Conservation (phyloP, 1,284 basidiomycete genomes). For the Sanghuangporus weigelae region DNA sequence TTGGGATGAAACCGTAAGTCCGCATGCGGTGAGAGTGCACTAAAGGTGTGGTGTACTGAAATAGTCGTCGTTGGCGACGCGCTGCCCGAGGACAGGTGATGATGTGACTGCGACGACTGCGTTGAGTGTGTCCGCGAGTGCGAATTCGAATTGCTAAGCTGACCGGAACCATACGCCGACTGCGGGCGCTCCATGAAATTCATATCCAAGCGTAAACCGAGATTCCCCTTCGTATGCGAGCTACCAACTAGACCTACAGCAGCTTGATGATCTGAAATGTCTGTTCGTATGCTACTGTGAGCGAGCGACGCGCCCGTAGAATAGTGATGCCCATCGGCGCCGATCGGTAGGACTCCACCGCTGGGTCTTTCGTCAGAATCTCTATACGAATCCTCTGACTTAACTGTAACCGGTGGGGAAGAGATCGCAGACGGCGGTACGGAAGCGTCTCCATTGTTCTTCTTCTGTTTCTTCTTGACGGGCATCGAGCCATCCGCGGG, state of each 20-base stretch:
- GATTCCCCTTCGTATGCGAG: conserved; percentile 1
- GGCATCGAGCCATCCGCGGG: conserved; percentile 48
- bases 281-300: not conserved
- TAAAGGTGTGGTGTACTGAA: conserved; percentile 2
- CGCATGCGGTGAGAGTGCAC: not conserved
- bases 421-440: not conserved
- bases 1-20: conserved; percentile 4
- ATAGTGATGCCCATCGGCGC: not conserved
- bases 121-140: conserved; percentile 16
- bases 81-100: conserved; percentile 1
- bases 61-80: conserved; percentile 7
- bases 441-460: conserved; percentile 15
- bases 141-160: conserved; percentile 14
- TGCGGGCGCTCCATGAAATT: conserved; percentile 16
- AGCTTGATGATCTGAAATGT: not conserved
- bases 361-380: not conserved
- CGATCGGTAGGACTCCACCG: not conserved
- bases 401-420: not conserved
- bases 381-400: not conserved
- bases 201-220: conserved; percentile 16
- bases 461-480: conserved; percentile 56
- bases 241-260: not conserved
- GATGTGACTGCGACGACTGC: conserved; percentile 13
- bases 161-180: conserved; percentile 11
- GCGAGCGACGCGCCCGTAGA: not conserved